Evolutionary conservation across 176 grass and related monocot genomes (phyloP), one percentile per base, ranked within the genome.

Genomic region (Oropetium thomaeum): DNA sequence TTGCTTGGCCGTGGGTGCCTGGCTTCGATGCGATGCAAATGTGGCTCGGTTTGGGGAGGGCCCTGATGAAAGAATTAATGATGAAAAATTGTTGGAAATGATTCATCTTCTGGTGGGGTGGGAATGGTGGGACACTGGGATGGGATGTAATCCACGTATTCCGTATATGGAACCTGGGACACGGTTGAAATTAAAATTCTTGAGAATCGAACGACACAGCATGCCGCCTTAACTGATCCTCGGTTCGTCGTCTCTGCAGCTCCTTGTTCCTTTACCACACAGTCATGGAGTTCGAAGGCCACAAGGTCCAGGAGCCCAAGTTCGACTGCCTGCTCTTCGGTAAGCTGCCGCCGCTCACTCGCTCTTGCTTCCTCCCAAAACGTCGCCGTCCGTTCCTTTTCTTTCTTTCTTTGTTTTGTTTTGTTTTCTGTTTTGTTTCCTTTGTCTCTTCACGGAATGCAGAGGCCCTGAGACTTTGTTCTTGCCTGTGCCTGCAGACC

Each of bases 291-390:
- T 90, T 88, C 51, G 90, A 97, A 25, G 85, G 90, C 88, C 74
- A 74, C 54, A 86, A 82, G 79, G 76, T 82, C 63, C 81, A 92
- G 80, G 80, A 75, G 31, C 76, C 87, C 27, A 90, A 84, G 67
- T 99, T 83, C 68, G 92, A 99, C 62, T 95, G 92, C 73, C 92
- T 99, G 38, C 85, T 99, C 29, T 99, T 99, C 17, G 96, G 96
- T 99, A 92, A 57, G 75, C 72, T 22, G 7, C 77, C 5, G 11
- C 23, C 5, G 11, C 23, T 62, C 22, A 15, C 20, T 63, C 7
- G 3, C 10, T 57, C 20, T 63, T 10, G 3, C 10, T 57, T 48
- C 19, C 55, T 20, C 19, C 19, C 25, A 8, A 6, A 55, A 76
- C 70, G 73, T 58, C 58, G 44, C 73, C 66, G 61, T 73, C 53